phyloP scores from a whole-genome alignment of 2,329 filamentous ascomycete genomes.

The Cytospora piceicola region DNA sequence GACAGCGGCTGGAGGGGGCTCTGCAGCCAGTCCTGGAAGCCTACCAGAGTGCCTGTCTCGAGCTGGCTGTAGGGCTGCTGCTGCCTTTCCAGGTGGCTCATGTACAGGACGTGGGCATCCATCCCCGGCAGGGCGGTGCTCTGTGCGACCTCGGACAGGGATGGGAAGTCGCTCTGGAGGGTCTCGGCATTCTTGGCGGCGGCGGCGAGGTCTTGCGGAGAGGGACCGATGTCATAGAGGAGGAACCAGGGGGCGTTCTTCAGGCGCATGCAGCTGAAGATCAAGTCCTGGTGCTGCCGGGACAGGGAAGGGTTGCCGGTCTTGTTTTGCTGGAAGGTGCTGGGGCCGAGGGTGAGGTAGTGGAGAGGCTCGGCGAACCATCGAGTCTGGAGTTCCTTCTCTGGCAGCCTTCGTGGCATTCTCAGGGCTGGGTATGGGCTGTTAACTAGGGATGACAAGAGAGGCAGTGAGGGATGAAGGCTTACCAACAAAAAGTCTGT shows the following conservation, averaged over 20 bases:
- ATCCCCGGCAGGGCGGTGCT: constrained; percentile 44
- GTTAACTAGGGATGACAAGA: neutral
- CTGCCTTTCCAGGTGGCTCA: constrained; percentile 81
- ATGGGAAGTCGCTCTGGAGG: constrained; percentile 64
- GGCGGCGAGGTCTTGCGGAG: constrained; percentile 41
- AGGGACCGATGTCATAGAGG: constrained; percentile 63
- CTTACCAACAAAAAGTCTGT: constrained; percentile 83
- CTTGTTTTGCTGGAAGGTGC: constrained; percentile 63
- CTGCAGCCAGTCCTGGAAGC: constrained; percentile 91
- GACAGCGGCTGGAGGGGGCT: constrained; percentile 92
- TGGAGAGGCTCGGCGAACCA: constrained; percentile 74
- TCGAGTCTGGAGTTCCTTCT: constrained; percentile 63
- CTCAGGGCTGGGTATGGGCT: constrained; percentile 50
- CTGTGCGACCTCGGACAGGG: constrained; percentile 66
- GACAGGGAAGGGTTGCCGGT: constrained; percentile 65
- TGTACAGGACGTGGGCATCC: constrained; percentile 70
- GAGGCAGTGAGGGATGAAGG: constrained; percentile 25
- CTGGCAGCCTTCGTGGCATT: constrained; percentile 62
- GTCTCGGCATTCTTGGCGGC: constrained; percentile 42
- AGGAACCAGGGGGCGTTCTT: constrained; percentile 67
- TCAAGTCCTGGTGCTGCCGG: constrained; percentile 63
- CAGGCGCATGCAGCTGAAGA: constrained; percentile 66
- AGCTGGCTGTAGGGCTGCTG: constrained; percentile 66
- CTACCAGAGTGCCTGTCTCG: constrained; percentile 56
- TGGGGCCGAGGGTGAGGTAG: constrained; percentile 58